Base-by-base conservation (phyloP, 331 rosid genomes). In the Pyrus hybrid region DNA sequence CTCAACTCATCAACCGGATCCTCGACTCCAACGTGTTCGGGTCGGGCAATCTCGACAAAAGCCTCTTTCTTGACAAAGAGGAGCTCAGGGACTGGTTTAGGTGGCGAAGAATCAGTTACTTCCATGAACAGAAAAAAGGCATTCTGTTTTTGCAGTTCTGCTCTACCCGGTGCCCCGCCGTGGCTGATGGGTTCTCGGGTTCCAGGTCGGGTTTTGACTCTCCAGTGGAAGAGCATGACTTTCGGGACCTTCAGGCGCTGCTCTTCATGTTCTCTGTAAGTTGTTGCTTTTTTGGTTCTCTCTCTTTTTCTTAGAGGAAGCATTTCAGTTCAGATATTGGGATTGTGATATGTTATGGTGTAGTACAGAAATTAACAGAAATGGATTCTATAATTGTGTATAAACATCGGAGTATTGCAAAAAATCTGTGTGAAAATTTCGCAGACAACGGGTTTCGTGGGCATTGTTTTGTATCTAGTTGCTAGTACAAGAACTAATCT, bases 241-340 rank as follows among this genome's bases (percentile, higher is more conserved):
- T 81, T 56, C 86, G 92, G 20, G 96, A 91, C 77, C 93, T 87
- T 43, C 93, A 87, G 85, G 99, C 92, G 81, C 76, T 90, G 93
- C 90, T 94, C 32, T 88, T 91, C 88, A 91, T 94, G 97, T 94
- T 94, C 91, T 86, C 92, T 66, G 98, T 94, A 77, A 87, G 98
- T 80, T 14, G 67, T 43, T 75, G 47, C 12, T 60, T 63, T n/a
- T 28, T n/a, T 14, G 17, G 8, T 14, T 8, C 21, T 41, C 43
- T 16, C 5, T 6, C 0, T 5, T 49, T 11, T 58, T 13, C 13
- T 56, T 60, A 29, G 10, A 33, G 6, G 22, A 1, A 23, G 28
- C 30, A 68, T 72, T 54, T 57, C 14, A 13, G 23, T 26, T 13
- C 62, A 23, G 67, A 18, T 49, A 1, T 70, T 63, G 29, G 61